Conservation (phyloP, 176 grass and related monocot species). For the Eremochloa ophiuroides region DNA sequence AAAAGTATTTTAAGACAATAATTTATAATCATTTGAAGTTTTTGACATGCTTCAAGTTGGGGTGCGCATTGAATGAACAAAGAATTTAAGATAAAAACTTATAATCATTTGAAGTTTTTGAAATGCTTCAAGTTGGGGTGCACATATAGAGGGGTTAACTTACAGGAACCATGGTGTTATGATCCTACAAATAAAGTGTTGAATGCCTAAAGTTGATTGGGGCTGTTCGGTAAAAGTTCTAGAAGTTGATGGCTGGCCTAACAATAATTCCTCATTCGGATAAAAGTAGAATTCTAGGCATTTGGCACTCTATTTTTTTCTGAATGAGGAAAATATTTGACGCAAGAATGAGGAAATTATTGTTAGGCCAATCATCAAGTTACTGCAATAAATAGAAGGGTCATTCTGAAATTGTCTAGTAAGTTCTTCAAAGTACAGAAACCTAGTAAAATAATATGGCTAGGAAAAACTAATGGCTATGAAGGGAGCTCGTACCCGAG, state of each 20-base stretch:
- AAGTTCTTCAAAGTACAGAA: not conserved
- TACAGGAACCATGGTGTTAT: not conserved
- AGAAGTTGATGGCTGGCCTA: too few species aligned
- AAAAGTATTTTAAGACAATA: not conserved
- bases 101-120: not conserved
- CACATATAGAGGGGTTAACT: not conserved
- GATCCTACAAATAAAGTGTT: not conserved
- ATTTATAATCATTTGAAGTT: not conserved
- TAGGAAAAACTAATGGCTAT: not conserved
- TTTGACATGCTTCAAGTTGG: not conserved
- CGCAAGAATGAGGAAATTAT: conserved; percentile 2
- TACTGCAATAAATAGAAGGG: not conserved
- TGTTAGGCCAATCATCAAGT: not conserved
- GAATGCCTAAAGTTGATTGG: too few species aligned
- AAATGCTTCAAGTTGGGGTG: not conserved
- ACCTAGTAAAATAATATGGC: not conserved
- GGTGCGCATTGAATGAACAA: not conserved
- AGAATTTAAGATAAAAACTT: not conserved
- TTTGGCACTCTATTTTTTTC: not conserved
- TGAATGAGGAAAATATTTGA: not conserved
- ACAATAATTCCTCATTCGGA: too few species aligned
- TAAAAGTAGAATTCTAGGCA: not conserved
- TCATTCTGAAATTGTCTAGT: not conserved
- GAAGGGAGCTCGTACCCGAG: conserved; percentile 70
- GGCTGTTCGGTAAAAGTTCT: too few species aligned